phyloP scores from a whole-genome alignment of 2,329 filamentous ascomycete genomes.

The Gnomoniopsis smithogilvyi region DNA sequence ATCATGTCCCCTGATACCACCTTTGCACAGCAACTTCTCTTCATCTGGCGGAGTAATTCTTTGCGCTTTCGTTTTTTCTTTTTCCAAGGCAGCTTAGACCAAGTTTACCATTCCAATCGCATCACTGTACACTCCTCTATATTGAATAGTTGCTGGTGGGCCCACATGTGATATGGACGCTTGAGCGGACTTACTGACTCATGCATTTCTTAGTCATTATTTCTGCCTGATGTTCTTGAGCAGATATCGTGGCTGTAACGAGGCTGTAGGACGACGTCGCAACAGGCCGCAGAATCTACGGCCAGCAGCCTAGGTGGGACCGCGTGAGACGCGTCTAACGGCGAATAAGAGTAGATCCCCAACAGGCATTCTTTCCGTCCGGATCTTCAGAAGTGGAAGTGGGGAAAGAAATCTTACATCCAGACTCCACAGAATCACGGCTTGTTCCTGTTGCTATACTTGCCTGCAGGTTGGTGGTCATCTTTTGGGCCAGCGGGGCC shows the following conservation, averaged over 20 bases:
- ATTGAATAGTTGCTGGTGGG: not conserved
- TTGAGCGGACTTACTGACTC: not conserved
- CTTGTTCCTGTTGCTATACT: not conserved
- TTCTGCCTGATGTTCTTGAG: not conserved
- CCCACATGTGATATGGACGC: not conserved
- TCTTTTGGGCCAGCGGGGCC: not conserved
- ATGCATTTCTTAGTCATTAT: not conserved
- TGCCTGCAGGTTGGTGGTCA: not conserved
- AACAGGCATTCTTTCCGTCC: not conserved
- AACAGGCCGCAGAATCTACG: conserved; percentile 3
- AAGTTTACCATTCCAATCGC: not conserved
- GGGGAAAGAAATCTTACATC: not conserved
- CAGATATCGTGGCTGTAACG: not conserved
- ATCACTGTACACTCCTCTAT: not conserved
- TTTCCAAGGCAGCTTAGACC: not conserved
- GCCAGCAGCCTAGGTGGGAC: not conserved
- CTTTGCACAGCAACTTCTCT: not conserved
- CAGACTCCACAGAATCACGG: not conserved
- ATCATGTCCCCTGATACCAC: not conserved
- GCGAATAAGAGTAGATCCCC: conserved; percentile 1
- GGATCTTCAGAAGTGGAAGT: not conserved
- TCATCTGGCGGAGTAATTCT: not conserved
- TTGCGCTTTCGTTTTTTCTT: not conserved
- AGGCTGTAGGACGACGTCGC: conserved; percentile 11
- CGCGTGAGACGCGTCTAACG: conserved; percentile 1